phyloP scores from a whole-genome alignment of 2,329 filamentous ascomycete species.

The Parastagonospora avenae region DNA sequence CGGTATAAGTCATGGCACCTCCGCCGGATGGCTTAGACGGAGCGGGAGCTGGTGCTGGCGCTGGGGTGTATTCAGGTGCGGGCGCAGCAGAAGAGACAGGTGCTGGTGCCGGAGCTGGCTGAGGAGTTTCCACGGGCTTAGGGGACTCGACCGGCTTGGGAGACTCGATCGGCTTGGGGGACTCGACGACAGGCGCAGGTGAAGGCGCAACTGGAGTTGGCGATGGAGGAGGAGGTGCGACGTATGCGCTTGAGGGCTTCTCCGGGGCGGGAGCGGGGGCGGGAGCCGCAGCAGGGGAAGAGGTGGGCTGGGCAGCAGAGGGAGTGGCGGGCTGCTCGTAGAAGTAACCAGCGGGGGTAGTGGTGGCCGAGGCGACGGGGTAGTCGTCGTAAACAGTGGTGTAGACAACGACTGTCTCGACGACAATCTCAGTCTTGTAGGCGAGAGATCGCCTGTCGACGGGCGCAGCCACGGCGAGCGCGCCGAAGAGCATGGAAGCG shows the following conservation, averaged over 20 bases:
- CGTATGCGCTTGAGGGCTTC: conserved; percentile 7
- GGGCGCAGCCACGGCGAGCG: conserved; percentile 40
- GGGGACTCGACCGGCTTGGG: conserved; percentile 6
- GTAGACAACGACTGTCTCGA: conserved; percentile 43
- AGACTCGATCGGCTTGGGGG: conserved; percentile 6
- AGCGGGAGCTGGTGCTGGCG: conserved; percentile 1
- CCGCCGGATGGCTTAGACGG: conserved; percentile 9
- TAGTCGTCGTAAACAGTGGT: conserved; percentile 43
- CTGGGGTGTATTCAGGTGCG: background rate
- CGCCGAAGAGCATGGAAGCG: conserved; percentile 42
- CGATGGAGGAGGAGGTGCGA: conserved; percentile 6
- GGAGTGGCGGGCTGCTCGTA: conserved; percentile 31
- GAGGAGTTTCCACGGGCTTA: conserved; percentile 9
- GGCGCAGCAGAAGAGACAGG: conserved; percentile 14
- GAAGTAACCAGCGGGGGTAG: conserved; percentile 26
- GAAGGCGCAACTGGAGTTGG: conserved; percentile 3
- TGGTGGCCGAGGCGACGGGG: conserved; percentile 20
- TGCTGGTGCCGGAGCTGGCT: conserved; percentile 5
- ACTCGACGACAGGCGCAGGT: conserved; percentile 12
- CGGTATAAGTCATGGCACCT: conserved; percentile 8
- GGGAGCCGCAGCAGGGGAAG: conserved; percentile 16
- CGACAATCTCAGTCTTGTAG: conserved; percentile 40
- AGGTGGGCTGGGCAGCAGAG: conserved; percentile 15
- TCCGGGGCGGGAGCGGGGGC: conserved; percentile 11
- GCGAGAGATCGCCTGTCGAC: conserved; percentile 42